Evolutionary conservation across 352 stramenopile genomes (phyloP), one percentile per base, ranked within the genome.

Genomic region (Phytophthora pinifolia): DNA sequence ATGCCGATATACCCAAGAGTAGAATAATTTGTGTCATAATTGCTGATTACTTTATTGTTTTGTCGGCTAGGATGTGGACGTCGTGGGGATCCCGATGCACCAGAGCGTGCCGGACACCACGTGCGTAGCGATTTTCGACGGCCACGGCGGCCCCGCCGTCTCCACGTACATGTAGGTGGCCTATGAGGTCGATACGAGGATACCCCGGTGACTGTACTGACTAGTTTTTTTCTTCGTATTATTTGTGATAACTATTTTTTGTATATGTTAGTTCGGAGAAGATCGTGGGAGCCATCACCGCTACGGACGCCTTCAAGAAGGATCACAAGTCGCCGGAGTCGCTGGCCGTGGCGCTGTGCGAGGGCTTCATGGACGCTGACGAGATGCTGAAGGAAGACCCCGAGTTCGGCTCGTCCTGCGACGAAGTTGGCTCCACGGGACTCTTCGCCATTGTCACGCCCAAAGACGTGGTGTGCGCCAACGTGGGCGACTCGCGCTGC

Each of bases 401-500:
- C 7, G 75, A 88, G 47, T 80, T 80, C 38, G 70, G 59, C 7
- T 70, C 67, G 4, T 72, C 70, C 33, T 87, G 78, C 39, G 86
- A 95, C 42, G 83, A 95, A 65, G 75, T 92, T 20, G 86, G 86
- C 44, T 92, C 83, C 9, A 95, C 86, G 20, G 86, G 81, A 0
- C 65, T 95, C 35, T 71, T 94, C 48, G 83, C 85, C 17, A 80
- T 95, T 46, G 67, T 95, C 46, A 93, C 86, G 35, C 78, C 83
- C 32, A 89, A 73, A 10, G 74, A 95, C 70, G 76, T 95, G 38
- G 73, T 94, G 33, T 88, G 76, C 33, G 86, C 70, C 32, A 95
- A 95, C 63, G 82, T 94, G 46, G 80, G 86, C 38, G 86, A 95
- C 69, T 95, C 86, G 22, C 82, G 86, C 29, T 90, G 82, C 72